phyloP scores from a whole-genome alignment of 306 rosid genomes.

The Castanospermum australe region DNA sequence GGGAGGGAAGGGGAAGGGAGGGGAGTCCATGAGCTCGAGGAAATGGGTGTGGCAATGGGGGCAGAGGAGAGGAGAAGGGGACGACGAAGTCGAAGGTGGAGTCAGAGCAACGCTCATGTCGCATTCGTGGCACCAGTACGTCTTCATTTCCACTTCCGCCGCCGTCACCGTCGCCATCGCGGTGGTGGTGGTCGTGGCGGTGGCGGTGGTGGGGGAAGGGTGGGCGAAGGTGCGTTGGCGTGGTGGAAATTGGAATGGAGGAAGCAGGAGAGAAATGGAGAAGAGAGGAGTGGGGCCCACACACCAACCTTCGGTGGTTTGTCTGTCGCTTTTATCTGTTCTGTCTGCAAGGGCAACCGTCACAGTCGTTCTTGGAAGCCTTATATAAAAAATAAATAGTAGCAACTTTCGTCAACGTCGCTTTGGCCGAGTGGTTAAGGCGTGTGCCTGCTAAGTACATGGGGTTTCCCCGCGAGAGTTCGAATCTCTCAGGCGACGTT shows the following conservation, averaged over 20 bases:
- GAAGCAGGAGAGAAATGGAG: conserved; percentile 8
- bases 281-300: conserved; percentile 27
- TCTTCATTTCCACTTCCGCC: conserved; percentile 36
- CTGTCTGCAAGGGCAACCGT: neutral
- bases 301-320: conserved; percentile 22
- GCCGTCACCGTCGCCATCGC: conserved; percentile 9
- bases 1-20: conserved; percentile 26
- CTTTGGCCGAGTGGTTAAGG: conserved; percentile 87
- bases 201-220: neutral
- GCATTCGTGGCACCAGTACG: conserved; percentile 94
- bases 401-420: conserved; percentile 27
- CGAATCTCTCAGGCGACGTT: conserved; percentile 71
- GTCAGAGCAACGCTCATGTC: conserved; percentile 79
- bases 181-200: neutral
- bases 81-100: conserved; percentile 1
- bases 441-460: conserved; percentile 73
- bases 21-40: conserved; percentile 80
- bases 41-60: conserved; percentile 73
- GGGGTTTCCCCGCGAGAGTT: conserved; percentile 72
- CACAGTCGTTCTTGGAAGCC: no score
- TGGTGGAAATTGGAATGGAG: neutral
- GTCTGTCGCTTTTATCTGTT: conserved; percentile 16
- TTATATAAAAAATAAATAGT: no score
- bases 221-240: neutral
- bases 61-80: conserved; percentile 45